Conservation (phyloP, 2,329 filamentous ascomycete genomes). For the Camillea tinctor region DNA sequence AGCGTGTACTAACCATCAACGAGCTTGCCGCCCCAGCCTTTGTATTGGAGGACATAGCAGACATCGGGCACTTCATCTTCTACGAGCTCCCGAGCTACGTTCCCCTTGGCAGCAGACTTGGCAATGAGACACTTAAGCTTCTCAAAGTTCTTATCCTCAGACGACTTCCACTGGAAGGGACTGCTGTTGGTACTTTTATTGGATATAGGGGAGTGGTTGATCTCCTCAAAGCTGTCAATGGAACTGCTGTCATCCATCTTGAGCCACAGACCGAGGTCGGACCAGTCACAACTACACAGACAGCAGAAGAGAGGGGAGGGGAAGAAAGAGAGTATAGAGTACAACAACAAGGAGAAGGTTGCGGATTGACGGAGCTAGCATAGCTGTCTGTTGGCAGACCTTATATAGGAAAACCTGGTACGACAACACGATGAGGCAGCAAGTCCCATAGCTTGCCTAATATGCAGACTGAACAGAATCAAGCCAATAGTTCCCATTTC, state of each 20-base stretch:
- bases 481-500: neutral
- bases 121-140: slow-evolving; percentile 16
- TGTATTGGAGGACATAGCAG: slow-evolving; percentile 42
- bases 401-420: neutral
- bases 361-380: neutral
- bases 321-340: neutral
- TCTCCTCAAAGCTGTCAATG: slow-evolving; percentile 35
- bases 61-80: slow-evolving; percentile 39
- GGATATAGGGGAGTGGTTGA: slow-evolving; percentile 16
- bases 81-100: slow-evolving; percentile 14
- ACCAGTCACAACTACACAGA: neutral
- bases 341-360: neutral
- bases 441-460: neutral
- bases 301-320: neutral
- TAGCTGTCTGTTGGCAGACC: neutral
- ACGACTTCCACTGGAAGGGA: slow-evolving; percentile 1
- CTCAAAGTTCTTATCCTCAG: slow-evolving; percentile 13
- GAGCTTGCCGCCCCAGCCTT: slow-evolving; percentile 32
- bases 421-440: neutral
- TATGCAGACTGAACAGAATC: neutral
- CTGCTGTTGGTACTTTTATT: neutral
- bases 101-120: slow-evolving; percentile 8
- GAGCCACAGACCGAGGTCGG: neutral
- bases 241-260: slow-evolving; percentile 31
- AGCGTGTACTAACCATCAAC: slow-evolving; percentile 35